These are phyloP conservation scores for Chrysanthemum lavandulifolium DNA, from an alignment of 129 eudicot genomes.

Conservation along the genomic window DNA sequence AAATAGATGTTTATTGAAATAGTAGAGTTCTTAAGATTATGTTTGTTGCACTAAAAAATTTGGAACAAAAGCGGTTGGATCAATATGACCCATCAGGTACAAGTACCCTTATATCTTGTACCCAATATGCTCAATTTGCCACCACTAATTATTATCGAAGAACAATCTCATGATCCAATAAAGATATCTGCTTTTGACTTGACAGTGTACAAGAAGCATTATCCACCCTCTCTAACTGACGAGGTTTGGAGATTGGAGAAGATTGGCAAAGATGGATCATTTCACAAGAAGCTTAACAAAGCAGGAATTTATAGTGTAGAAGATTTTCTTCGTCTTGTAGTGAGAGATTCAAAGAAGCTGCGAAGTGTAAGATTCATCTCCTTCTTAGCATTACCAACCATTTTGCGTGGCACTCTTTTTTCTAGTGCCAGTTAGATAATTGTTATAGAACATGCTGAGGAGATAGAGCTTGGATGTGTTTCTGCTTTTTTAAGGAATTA, in stretches of 20 bases:
- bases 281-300: conserved; percentile 91
- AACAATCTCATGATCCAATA: background rate
- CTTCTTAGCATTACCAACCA: background rate
- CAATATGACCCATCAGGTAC: background rate
- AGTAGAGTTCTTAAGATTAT: too few relatives aligned
- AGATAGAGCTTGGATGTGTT: too few relatives aligned
- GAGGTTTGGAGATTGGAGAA: conserved; percentile 99
- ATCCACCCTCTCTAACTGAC: conserved; percentile 86
- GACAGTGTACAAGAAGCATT: conserved; percentile 98
- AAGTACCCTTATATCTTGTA: too few relatives aligned
- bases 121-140: background rate
- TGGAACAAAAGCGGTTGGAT: background rate
- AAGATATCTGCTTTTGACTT: conserved; percentile 11
- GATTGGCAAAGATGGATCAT: conserved; percentile 98
- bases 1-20: too few relatives aligned
- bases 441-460: too few relatives aligned
- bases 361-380: conserved; percentile 59
- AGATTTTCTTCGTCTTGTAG: conserved; percentile 90
- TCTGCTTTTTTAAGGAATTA: too few relatives aligned
- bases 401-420: background rate
- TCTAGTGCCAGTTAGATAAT: too few relatives aligned
- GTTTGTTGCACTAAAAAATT: too few relatives aligned
- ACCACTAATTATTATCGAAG: background rate
- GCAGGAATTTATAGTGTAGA: conserved; percentile 75
- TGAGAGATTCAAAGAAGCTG: conserved; percentile 78